Conservation (phyloP, 2,329 filamentous ascomycete species). For the Thelonectria blattea region DNA sequence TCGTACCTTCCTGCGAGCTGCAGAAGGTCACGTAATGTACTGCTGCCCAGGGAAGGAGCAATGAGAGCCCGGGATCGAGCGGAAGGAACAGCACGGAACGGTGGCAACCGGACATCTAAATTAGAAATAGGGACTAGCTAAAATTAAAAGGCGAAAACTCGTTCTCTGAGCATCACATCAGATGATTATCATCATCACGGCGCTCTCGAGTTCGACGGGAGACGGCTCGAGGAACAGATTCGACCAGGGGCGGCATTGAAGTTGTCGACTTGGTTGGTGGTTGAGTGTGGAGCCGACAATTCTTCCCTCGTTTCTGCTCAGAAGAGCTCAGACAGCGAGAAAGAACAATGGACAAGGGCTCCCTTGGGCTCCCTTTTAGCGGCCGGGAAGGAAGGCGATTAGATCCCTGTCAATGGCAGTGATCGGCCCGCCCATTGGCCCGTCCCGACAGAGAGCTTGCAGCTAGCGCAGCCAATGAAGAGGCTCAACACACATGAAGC, state of each 20-base stretch:
- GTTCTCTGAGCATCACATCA: slow-evolving; percentile 15
- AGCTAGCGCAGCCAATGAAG: slow-evolving; percentile 45
- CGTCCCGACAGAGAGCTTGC: slow-evolving; percentile 34
- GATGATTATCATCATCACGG: slow-evolving; percentile 12
- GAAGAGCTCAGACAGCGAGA: not conserved
- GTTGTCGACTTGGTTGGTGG: slow-evolving; percentile 15
- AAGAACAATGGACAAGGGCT: slow-evolving; percentile 12
- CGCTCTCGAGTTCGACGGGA: slow-evolving; percentile 6
- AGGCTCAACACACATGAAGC: slow-evolving; percentile 40
- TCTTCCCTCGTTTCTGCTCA: not conserved
- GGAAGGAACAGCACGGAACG: not conserved
- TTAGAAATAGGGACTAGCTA: not conserved
- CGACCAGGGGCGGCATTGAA: slow-evolving; percentile 10
- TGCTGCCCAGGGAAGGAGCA: not conserved
- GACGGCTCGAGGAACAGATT: slow-evolving; percentile 7
- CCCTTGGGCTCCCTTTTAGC: too few relatives aligned
- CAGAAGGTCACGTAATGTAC: not conserved
- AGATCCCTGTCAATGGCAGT: slow-evolving; percentile 43
- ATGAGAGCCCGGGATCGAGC: not conserved
- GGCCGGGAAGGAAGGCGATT: slow-evolving; percentile 43
- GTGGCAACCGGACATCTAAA: not conserved
- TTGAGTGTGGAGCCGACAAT: slow-evolving; percentile 11
- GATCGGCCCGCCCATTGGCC: slow-evolving; percentile 45
- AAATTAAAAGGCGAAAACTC: slow-evolving; percentile 1
- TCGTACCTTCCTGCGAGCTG: not conserved